Percentiles rank a stretch among this genome's conserved stretches.
Evolutionary conservation across 1,139 yeast genomes (phyloP).

Genomic region (Kodamaea anthophila): DNA sequence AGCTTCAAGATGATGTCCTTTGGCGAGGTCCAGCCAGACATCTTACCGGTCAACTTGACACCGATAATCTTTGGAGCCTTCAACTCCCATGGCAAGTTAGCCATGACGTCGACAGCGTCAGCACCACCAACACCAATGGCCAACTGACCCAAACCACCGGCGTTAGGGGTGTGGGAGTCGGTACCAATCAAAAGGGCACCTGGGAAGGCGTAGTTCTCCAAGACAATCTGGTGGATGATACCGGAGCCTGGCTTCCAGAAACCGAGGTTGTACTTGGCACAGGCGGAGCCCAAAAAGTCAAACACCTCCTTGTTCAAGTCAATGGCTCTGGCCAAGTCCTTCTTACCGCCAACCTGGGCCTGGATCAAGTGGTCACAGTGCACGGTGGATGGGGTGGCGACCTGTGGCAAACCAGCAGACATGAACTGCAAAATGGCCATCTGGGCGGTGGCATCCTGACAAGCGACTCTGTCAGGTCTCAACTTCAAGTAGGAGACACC

Average conservation of each 20-base stretch:
- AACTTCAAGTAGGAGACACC: conserved; percentile 94
- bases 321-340: conserved; percentile 91
- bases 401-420: conserved; percentile 93
- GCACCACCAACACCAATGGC: conserved; percentile 99
- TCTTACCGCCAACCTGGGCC: conserved; percentile 91
- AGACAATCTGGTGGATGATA: conserved; percentile 94
- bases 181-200: conserved; percentile 97
- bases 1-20: conserved; percentile 93
- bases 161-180: conserved; percentile 98
- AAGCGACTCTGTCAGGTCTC: conserved; percentile 98
- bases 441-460: conserved; percentile 99
- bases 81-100: conserved; percentile 94
- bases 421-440: conserved; percentile 98
- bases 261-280: conserved; percentile 97
- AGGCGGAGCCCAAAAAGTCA: conserved; percentile 88
- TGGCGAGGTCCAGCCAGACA: conserved; percentile 98
- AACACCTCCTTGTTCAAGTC: conserved; percentile 93
- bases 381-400: conserved; percentile 94
- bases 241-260: conserved; percentile 99
- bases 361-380: conserved; percentile 99
- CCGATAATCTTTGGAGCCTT: conserved; percentile 98
- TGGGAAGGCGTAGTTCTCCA: conserved; percentile 98
- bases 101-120: conserved; percentile 97
- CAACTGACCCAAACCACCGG: conserved; percentile 98
- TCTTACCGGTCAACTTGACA: conserved; percentile 91